Conservation (phyloP, 352 stramenopile species). For the Phytophthora multivora region DNA sequence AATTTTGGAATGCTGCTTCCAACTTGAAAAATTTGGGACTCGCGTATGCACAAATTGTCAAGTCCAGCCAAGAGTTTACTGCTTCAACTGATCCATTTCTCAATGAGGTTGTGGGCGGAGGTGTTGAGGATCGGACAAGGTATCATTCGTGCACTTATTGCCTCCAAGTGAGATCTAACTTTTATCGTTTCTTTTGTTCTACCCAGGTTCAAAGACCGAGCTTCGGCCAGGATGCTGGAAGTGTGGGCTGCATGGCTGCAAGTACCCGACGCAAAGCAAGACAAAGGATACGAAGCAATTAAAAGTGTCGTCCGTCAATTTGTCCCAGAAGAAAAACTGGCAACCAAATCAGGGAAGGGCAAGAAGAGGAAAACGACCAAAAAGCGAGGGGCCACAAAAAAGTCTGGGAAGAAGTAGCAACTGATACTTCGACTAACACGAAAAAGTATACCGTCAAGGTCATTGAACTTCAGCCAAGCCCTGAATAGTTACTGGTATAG, state of each 20-base stretch:
- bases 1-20: conserved; percentile 62
- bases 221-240: conserved; percentile 68
- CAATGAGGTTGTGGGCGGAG: conserved; percentile 47
- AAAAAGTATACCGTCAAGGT: conserved; percentile 5
- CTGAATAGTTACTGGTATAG: conserved; percentile 93
- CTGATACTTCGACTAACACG: not conserved
- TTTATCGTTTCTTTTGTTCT: conserved; percentile 3
- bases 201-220: conserved; percentile 71
- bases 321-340: conserved; percentile 21
- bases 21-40: conserved; percentile 94
- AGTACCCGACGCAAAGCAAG: conserved; percentile 48
- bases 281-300: conserved; percentile 60
- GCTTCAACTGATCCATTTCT: conserved; percentile 47
- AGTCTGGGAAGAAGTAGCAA: conserved; percentile 8
- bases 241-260: conserved; percentile 67
- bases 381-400: conserved; percentile 3
- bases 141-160: conserved; percentile 6
- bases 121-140: conserved; percentile 46
- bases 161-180: no score
- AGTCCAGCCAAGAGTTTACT: conserved; percentile 63
- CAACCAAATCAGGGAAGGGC: conserved; percentile 4
- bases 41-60: conserved; percentile 93
- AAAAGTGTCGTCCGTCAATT: conserved; percentile 59
- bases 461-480: not conserved
- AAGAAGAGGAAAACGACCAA: conserved; percentile 21